These are phyloP conservation scores for Yamadazyma sp. DNA, from an alignment of 1,139 yeast species.

Conservation along the genomic window DNA sequence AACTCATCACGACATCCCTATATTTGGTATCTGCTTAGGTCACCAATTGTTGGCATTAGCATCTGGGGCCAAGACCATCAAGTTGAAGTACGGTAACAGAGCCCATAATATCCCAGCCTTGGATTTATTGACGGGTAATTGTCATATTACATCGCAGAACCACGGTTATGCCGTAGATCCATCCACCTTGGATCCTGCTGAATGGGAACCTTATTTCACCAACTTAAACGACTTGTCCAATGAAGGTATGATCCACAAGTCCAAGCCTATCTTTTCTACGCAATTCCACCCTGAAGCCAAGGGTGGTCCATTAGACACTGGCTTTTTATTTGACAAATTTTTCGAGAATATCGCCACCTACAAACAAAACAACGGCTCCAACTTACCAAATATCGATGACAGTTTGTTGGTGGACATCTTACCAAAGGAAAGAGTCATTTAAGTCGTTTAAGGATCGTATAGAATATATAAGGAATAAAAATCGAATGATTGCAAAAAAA, in stretches of 20 bases:
- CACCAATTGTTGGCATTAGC: slow-evolving; percentile 95
- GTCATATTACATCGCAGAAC: slow-evolving; percentile 97
- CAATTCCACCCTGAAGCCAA: slow-evolving; percentile 99
- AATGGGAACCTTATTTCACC: slow-evolving; percentile 83
- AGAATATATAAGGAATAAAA: slow-evolving; percentile 4
- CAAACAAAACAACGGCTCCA: slow-evolving; percentile 45
- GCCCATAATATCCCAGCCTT: slow-evolving; percentile 98
- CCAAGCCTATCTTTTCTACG: slow-evolving; percentile 88
- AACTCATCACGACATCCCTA: slow-evolving; percentile 66
- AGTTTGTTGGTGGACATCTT: slow-evolving; percentile 75
- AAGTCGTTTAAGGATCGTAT: slow-evolving; percentile 6
- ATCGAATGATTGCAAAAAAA: slow-evolving; percentile 13
- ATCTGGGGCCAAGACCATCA: slow-evolving; percentile 87
- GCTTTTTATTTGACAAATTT: slow-evolving; percentile 87
- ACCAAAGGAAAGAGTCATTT: slow-evolving; percentile 78
- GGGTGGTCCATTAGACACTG: slow-evolving; percentile 96
- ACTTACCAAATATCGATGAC: slow-evolving; percentile 45
- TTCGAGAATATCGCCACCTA: slow-evolving; percentile 66
- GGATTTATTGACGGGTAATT: slow-evolving; percentile 83
- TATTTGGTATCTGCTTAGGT: slow-evolving; percentile 95
- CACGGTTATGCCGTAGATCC: slow-evolving; percentile 98
- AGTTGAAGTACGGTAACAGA: slow-evolving; percentile 96
- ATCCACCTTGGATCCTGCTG: slow-evolving; percentile 60
- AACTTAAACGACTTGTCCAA: slow-evolving; percentile 93
- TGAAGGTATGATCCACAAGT: slow-evolving; percentile 91